A percentile compares a stretch with the other conserved stretches of the same genome.
These are phyloP conservation scores for Chalaropsis ovoidea DNA, from an alignment of 2,329 filamentous ascomycete species.

Conservation along the genomic window DNA sequence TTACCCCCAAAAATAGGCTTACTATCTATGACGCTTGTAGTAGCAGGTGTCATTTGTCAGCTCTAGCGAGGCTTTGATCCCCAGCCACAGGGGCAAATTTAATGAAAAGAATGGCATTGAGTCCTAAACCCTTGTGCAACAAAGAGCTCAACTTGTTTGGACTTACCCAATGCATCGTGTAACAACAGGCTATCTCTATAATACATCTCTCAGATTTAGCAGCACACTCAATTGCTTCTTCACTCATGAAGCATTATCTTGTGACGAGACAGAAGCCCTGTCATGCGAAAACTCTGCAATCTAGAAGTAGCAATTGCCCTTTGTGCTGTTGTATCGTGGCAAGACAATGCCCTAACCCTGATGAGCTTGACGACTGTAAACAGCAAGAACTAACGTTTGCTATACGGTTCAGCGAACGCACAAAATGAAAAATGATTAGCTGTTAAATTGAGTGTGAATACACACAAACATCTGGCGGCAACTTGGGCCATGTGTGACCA, in stretches of 20 bases:
- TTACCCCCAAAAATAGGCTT: neutral
- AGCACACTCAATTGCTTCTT: neutral
- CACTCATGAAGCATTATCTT: neutral
- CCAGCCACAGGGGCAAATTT: neutral
- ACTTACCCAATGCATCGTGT: neutral
- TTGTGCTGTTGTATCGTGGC: neutral
- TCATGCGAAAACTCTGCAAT: neutral
- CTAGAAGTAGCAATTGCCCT: neutral
- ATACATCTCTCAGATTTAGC: too few relatives aligned
- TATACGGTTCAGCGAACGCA: neutral
- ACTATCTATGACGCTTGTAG: neutral
- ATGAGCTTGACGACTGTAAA: neutral
- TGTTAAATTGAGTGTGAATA: neutral
- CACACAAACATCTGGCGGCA: neutral
- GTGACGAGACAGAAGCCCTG: neutral
- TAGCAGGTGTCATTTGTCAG: neutral
- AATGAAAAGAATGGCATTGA: too few relatives aligned
- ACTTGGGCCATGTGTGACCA: neutral
- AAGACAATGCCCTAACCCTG: slow-evolving; percentile 1
- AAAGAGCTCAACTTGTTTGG: neutral
- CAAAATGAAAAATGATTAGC: slow-evolving; percentile 5
- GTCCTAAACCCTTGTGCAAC: neutral
- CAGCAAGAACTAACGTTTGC: neutral
- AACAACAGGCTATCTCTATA: too few relatives aligned
- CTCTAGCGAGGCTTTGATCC: neutral